A percentile compares a stretch with the other conserved stretches of the same genome.
Conservation (phyloP, 495 filamentous ascomycete species). For the Barbatosphaeria neglecta region DNA sequence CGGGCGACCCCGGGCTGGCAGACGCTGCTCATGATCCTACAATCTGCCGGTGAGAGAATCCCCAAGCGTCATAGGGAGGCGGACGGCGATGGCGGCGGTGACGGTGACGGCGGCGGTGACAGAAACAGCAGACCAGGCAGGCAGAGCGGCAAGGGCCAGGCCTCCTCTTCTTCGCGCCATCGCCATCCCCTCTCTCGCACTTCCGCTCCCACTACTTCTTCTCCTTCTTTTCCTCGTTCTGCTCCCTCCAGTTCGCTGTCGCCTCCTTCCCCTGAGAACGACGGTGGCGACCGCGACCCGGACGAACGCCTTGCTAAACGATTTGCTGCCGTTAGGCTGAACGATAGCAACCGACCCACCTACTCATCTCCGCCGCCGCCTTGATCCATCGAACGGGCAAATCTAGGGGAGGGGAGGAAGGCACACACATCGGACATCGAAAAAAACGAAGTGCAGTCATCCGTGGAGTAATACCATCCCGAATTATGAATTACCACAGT, state of each 20-base stretch:
- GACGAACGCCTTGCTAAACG: conserved; percentile 89
- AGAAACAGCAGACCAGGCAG: too few relatives aligned
- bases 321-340: conserved; percentile 96
- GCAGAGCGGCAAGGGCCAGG: too few relatives aligned
- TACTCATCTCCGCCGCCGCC: background rate
- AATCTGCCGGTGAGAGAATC: conserved; percentile 93
- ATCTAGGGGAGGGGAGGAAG: too few relatives aligned
- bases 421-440: too few relatives aligned
- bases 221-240: conserved; percentile 13
- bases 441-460: too few relatives aligned
- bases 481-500: too few relatives aligned
- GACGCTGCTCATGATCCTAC: conserved; percentile 81
- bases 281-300: conserved; percentile 14
- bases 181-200: background rate
- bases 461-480: too few relatives aligned
- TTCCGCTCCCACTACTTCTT: conserved; percentile 5
- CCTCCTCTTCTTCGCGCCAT: background rate
- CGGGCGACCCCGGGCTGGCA: conserved; percentile 82
- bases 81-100: conserved; percentile 24
- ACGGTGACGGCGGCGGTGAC: too few relatives aligned
- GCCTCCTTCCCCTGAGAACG: conserved; percentile 12
- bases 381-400: too few relatives aligned
- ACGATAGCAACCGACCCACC: conserved; percentile 19
- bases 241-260: background rate
- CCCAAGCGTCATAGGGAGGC: conserved; percentile 61